phyloP scores from a whole-genome alignment of 2,329 filamentous ascomycete genomes.

The Aspergillus tanneri region DNA sequence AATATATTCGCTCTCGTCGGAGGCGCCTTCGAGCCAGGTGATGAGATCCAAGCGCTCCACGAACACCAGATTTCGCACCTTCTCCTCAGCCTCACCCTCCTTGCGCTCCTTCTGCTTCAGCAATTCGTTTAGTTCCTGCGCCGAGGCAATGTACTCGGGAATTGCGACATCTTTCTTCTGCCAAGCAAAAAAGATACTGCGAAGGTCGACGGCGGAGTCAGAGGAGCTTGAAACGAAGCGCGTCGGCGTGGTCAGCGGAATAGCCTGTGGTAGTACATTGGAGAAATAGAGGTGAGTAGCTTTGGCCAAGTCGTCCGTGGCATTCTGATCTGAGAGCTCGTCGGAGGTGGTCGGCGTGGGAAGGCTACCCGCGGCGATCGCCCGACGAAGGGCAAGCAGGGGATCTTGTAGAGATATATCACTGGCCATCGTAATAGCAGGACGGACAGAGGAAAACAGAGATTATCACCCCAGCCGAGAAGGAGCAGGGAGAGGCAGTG shows the following conservation, averaged over 20 bases:
- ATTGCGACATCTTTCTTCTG: constrained; percentile 86
- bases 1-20: constrained; percentile 90
- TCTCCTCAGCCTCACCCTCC: constrained; percentile 46
- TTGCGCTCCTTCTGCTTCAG: constrained; percentile 49
- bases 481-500: no score
- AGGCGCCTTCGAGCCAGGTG: constrained; percentile 87
- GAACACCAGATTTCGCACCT: constrained; percentile 85
- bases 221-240: constrained; percentile 77
- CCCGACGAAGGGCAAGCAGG: constrained; percentile 77
- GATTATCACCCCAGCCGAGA: not conserved
- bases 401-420: constrained; percentile 64
- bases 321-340: constrained; percentile 61
- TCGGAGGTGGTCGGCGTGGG: constrained; percentile 72
- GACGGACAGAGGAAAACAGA: not conserved
- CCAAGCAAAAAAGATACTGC: constrained; percentile 96
- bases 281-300: constrained; percentile 79
- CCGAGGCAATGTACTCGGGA: constrained; percentile 84
- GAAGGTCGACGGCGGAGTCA: constrained; percentile 72
- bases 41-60: constrained; percentile 88
- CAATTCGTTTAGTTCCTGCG: constrained; percentile 76
- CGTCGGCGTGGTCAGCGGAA: constrained; percentile 71
- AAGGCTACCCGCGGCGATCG: constrained; percentile 68
- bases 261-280: constrained; percentile 57
- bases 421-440: constrained; percentile 52
- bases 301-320: constrained; percentile 63